Conservation (phyloP, 176 grass and related monocot species). For the Sorghum bicolor region Sorghum_bicolor_NCBIv3 NC_012875.2:51519501-51520000, state of each 20-base stretch:
- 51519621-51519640: not conserved
- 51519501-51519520: not conserved
- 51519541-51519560: slow-evolving; percentile 31
- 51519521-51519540: slow-evolving; percentile 35
- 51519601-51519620: slow-evolving; percentile 17
- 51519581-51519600: slow-evolving; percentile 47
- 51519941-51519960: no score
- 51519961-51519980: no score
- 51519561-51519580: slow-evolving; percentile 27
- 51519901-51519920: not conserved
- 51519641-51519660: slow-evolving; percentile 23
- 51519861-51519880: slow-evolving; percentile 4
- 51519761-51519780: slow-evolving; percentile 24
- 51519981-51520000: no score
- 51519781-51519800: slow-evolving; percentile 16
- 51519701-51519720: slow-evolving; percentile 27
- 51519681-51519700: slow-evolving; percentile 15
- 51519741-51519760: slow-evolving; percentile 33
- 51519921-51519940: not conserved
- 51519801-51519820: not conserved
- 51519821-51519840: slow-evolving; percentile 13
- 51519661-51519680: slow-evolving; percentile 19
- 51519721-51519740: slow-evolving; percentile 42
- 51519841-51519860: slow-evolving; percentile 37
- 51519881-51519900: not conserved